Percentiles rank a stretch among this genome's conserved stretches.
phyloP scores from a whole-genome alignment of 202 grass and related monocot species.

The Sporobolus alterniflorus region DNA sequence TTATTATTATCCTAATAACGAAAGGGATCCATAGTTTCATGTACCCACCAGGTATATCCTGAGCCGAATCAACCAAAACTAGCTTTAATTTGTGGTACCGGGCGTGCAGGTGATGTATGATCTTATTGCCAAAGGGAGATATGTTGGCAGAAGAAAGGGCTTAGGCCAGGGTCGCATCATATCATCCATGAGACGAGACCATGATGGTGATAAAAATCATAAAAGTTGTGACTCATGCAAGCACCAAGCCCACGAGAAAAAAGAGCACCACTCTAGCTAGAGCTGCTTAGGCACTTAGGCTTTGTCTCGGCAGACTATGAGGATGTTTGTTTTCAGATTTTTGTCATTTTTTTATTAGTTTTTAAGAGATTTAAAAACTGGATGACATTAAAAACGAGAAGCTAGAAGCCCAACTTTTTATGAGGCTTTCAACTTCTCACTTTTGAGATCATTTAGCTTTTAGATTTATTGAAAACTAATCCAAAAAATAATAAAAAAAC shows the following conservation, averaged over 20 bases:
- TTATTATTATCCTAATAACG: no score
- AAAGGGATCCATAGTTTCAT: no score
- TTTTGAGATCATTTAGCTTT: no score
- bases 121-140: background rate
- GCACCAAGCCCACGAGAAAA: background rate
- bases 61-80: background rate
- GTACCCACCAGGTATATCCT: background rate
- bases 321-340: no score
- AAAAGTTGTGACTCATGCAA: constrained; percentile 1
- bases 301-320: background rate
- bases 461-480: no score
- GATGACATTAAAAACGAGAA: no score
- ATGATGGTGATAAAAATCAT: background rate
- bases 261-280: background rate
- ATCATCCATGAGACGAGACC: background rate
- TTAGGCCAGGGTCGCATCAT: background rate
- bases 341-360: no score
- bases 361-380: no score
- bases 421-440: no score
- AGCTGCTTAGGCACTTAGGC: background rate
- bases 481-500: no score
- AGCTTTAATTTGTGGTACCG: background rate
- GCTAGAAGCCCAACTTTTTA: no score
- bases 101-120: background rate
- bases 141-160: background rate